Base-by-base conservation (phyloP, 1,139 yeast genomes). In the Pichia sp. region DNA sequence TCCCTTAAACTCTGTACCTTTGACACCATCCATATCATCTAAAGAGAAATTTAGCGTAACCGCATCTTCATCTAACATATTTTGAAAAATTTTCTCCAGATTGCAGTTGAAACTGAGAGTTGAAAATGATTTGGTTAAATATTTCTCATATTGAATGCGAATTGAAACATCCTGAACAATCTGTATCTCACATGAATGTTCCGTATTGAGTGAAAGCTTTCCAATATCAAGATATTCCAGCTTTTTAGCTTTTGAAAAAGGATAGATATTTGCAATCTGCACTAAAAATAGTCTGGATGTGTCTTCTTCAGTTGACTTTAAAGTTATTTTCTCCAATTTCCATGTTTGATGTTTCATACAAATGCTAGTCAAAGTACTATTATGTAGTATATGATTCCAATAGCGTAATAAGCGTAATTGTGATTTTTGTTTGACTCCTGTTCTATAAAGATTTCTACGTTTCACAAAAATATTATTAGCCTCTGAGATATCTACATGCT, bases 351-450 rank as follows among this genome's bases (percentile, higher is more conserved):
- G 3, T 8, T 15, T 24, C 11, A n/a, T 17, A 7, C n/a, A 23
- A 21, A 20, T n/a, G 9, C 20, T 4, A n/a, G 9, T n/a, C 17
- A 19, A 30, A 9, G 17, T n/a, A n/a, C 14, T 17, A 7, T 19
- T 25, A 11, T 17, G 10, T 2, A 31, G 23, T 15, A 53, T 28
- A 15, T 43, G 47, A 20, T 44, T 45, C 39, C 50, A 79, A 57
- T 91, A 89, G 4, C 63, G 53, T 31, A 88, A 62, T 53, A 80
- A 84, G 36, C 91, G 59, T 18, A 68, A 55, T 59, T 91, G 97
- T 5, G 91, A 79, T 17, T 55, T 47, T 17, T 86, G 84, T 0
- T 88, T 74, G 1, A 91, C 78, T 0, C 96, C 96, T 10, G 63
- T 62, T 1, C 84, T 81, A 36, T 48, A 52, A 1, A 52, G 11